These are phyloP conservation scores for Castanea crenata DNA, from an alignment of 306 rosid species.

Conservation along the genomic window DNA sequence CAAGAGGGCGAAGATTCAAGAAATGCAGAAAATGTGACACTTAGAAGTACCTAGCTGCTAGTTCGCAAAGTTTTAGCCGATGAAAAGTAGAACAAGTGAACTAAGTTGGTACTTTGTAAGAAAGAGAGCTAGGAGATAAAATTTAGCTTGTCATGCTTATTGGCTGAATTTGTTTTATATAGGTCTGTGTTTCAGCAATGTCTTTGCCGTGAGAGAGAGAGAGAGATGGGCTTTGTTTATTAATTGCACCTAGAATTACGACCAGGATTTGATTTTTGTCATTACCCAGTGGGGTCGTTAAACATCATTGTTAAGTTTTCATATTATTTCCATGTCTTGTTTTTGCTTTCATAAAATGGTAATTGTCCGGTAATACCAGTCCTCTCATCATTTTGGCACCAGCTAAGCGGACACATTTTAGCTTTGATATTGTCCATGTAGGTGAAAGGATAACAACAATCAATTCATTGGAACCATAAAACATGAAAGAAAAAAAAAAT, in stretches of 20 bases:
- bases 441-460: too few species aligned
- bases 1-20: constrained; percentile 33
- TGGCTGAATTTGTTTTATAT: not conserved
- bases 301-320: not conserved
- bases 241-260: constrained; percentile 13
- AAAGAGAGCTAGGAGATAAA: constrained; percentile 17
- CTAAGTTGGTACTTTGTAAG: not conserved
- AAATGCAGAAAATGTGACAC: constrained; percentile 39
- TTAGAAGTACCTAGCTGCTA: not conserved
- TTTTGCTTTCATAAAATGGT: too few species aligned
- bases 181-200: not conserved
- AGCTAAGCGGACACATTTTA: too few species aligned
- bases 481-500: too few species aligned
- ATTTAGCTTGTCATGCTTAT: not conserved
- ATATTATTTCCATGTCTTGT: too few species aligned
- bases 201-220: not conserved
- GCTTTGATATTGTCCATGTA: too few species aligned
- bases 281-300: not conserved
- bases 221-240: constrained; percentile 4
- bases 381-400: too few species aligned
- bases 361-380: too few species aligned
- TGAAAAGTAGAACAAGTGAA: not conserved
- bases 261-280: not conserved
- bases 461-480: too few species aligned
- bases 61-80: constrained; percentile 2